Percentiles rank a stretch among this genome's conserved stretches.
Conservation (phyloP, 2,329 filamentous ascomycete genomes). For the Daldinia eschscholtzii region DNA sequence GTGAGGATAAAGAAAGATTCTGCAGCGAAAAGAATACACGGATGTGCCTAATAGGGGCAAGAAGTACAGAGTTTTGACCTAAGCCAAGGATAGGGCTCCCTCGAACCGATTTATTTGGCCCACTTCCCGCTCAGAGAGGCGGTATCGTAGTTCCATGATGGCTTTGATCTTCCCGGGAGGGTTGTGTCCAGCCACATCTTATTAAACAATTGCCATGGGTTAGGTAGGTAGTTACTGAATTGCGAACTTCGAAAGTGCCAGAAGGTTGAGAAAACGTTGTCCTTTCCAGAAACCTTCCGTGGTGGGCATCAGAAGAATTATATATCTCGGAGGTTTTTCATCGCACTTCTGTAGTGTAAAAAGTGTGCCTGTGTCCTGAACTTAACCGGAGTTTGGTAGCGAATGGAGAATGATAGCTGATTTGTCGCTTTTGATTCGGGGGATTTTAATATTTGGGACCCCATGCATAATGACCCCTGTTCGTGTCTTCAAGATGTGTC, state of each 20-base stretch:
- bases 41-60: conserved; percentile 12
- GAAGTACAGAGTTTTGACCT: conserved; percentile 2
- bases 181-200: neutral
- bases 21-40: neutral
- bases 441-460: neutral
- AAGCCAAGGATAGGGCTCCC: conserved; percentile 7
- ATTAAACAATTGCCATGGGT: neutral
- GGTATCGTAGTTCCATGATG: conserved; percentile 3
- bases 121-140: conserved; percentile 7
- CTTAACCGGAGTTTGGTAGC: conserved; percentile 7
- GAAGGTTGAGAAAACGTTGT: neutral
- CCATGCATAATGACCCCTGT: neutral
- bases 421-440: neutral
- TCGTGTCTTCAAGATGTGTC: neutral
- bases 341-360: neutral
- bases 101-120: neutral
- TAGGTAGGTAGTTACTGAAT: neutral
- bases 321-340: neutral
- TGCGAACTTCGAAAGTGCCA: conserved; percentile 1
- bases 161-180: conserved; percentile 8
- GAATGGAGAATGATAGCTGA: conserved; percentile 5
- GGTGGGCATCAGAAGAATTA: conserved; percentile 8
- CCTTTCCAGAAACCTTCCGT: neutral
- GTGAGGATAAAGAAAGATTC: neutral
- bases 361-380: neutral